Evolutionary conservation across 2,329 filamentous ascomycete species (phyloP), one percentile per base, ranked within the genome.

Genomic region (Penicillium sclerotiorum): DNA sequence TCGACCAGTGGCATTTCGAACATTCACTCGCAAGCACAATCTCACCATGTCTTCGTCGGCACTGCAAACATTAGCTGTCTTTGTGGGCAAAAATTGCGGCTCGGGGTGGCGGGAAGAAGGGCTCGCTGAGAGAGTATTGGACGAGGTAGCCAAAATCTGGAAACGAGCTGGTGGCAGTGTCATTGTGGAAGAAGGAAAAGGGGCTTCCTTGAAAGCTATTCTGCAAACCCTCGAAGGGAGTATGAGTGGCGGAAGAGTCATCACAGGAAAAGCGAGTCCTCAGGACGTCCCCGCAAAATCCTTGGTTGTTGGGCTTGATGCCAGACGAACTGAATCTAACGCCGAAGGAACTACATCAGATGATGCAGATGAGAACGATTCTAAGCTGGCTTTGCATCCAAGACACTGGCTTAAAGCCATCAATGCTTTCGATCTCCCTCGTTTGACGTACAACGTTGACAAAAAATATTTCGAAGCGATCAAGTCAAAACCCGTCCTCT

Each of bases 61-160:
- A 0, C 77, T 99, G 5, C 86, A 93, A 69, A 84, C 89, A 39
- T 80, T 99, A 25, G 92, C 94, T 17, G 81, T 83, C 1, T 99
- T 99, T 69, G 88, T 99, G 45, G 95, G 94, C 9, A 87, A 89
- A 60, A 88, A 96, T 71, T 99, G 94, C 69, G 94, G 94, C 27
- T 92, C 92, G 49, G 90, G 86, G 85, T 99, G 94, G 94, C 84
- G 93, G 62, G 92, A 97, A 74, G 91, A 95, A 68, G 93, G 95
- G 0, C 77, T 96, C 25, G 94, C 92, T 2, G 95, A 99, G 71
- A 87, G 87, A 58, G 90, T 96, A 11, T 75, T 99, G 28, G 94
- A 99, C 63, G 94, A 97, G 71, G 84, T 92, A 7, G 92, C 94
- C 1, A 88, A 89, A 69, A 83, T 83, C 59, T 99, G 94, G 95